Base-by-base conservation (phyloP, 495 filamentous ascomycete genomes). In the Astrocystis sublimbata region DNA sequence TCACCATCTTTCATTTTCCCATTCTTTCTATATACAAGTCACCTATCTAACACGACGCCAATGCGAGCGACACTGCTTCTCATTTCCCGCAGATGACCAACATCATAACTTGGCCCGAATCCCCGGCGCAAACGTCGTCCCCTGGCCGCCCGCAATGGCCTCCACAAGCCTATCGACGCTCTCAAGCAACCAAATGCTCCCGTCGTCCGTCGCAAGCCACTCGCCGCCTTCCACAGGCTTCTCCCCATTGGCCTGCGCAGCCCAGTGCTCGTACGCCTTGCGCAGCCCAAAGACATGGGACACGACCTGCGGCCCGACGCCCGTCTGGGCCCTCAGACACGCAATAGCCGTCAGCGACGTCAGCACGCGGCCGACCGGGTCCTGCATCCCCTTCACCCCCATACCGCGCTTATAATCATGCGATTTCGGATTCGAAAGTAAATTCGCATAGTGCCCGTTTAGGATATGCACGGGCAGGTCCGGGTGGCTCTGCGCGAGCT, bases 381-480 rank as follows among this genome's bases (percentile, higher is more conserved):
- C 62, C 1, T 24, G 41, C 24, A 35, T 40, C 3, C 43, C 47
- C 1, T 6, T 17, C 40, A 54, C 63, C n/a, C n/a, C n/a, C n/a
- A n/a, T n/a, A n/a, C n/a, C n/a, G n/a, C n/a, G n/a, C n/a, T n/a
- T n/a, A n/a, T n/a, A n/a, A n/a, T n/a, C n/a, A 19, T 52, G 49
- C 30, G 57, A 70, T 0, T 69, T 65, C 0, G 89, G 88, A 65
- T 92, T 86, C 1, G 87, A 79, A 36, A 93, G 79, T 13, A 92
- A 63, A 15, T 84, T 84, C 1, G 88, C 86, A 68, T 93, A 93
- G 59, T 92, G 84, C 59, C 77, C 77, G 47, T 85, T 79, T 33
- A 92, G 75, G 63, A 93, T 92, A 58, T 87, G 82, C n/a, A 92
- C 88, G 0, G 90, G 90, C 17, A 93, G 72, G 66, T 93, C 90